Conservation (phyloP, 345 rosid genomes). For the Durio zibethinus region DNA sequence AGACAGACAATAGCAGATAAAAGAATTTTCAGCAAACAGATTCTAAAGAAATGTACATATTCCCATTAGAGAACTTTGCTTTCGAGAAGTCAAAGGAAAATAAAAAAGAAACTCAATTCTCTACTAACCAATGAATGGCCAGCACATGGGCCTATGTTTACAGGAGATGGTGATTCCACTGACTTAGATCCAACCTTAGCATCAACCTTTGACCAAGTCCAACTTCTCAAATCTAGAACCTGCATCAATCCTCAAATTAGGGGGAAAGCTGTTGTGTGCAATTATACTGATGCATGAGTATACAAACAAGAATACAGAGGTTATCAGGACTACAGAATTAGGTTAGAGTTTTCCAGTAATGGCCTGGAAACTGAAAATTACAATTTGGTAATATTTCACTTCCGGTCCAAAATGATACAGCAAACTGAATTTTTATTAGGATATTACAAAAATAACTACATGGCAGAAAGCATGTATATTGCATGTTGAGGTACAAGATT, state of each 20-base stretch:
- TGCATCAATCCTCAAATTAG: slow-evolving; percentile 38
- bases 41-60: slow-evolving; percentile 19
- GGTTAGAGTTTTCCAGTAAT: background rate
- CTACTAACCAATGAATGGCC: slow-evolving; percentile 95
- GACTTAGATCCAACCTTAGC: slow-evolving; percentile 57
- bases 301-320: background rate
- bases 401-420: background rate
- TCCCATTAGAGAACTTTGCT: slow-evolving; percentile 19
- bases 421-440: background rate
- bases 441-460: background rate
- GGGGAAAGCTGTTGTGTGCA: slow-evolving; percentile 3
- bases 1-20: slow-evolving; percentile 18
- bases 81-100: slow-evolving; percentile 15
- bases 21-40: slow-evolving; percentile 22
- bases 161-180: slow-evolving; percentile 46
- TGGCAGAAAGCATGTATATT: background rate
- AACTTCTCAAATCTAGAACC: slow-evolving; percentile 92
- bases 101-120: slow-evolving; percentile 8
- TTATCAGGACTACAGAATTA: background rate
- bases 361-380: background rate
- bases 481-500: slow-evolving; percentile 10
- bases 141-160: slow-evolving; percentile 69
- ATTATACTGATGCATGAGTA: background rate
- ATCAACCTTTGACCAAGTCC: slow-evolving; percentile 95
- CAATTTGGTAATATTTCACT: background rate